Evolutionary conservation across 768 basidiomycete species (phyloP).

Genomic region (Mycena kentingensis): DNA sequence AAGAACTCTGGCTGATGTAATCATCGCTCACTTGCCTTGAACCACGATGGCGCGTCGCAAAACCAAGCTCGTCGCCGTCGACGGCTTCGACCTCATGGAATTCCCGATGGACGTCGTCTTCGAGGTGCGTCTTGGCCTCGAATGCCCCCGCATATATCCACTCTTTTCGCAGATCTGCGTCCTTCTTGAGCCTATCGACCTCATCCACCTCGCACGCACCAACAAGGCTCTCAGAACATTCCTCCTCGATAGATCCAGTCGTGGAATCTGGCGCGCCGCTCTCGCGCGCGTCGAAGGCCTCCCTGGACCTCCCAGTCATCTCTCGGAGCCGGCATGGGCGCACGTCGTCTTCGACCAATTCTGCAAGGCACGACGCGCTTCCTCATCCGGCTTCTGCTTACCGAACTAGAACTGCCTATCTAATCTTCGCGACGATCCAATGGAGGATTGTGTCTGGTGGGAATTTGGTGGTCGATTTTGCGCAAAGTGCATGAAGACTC

Average conservation of each 20-base stretch:
- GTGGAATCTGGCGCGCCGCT: not conserved
- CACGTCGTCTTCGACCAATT: not conserved
- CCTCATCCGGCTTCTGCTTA: not conserved
- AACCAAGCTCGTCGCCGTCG: not conserved
- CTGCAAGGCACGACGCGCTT: not conserved
- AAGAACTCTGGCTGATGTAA: too few species aligned
- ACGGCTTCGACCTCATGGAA: not conserved
- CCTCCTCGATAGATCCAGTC: not conserved
- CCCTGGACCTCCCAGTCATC: not conserved
- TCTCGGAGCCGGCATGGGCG: not conserved
- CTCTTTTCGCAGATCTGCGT: not conserved
- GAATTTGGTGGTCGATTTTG: not conserved
- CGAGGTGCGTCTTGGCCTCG: not conserved
- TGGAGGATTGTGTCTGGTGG: not conserved
- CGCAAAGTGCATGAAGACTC: not conserved
- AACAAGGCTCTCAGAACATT: not conserved
- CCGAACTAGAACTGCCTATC: not conserved
- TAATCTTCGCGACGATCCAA: not conserved
- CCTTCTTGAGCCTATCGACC: not conserved
- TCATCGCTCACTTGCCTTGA: too few species aligned
- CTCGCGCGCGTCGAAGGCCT: not conserved
- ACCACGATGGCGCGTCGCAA: not conserved
- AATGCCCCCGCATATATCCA: not conserved
- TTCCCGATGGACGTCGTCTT: not conserved
- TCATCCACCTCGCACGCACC: not conserved